Percentiles rank a stretch among this genome's conserved stretches.
phyloP scores from a whole-genome alignment of 352 stramenopile species.

The Pythium coloratum region DNA sequence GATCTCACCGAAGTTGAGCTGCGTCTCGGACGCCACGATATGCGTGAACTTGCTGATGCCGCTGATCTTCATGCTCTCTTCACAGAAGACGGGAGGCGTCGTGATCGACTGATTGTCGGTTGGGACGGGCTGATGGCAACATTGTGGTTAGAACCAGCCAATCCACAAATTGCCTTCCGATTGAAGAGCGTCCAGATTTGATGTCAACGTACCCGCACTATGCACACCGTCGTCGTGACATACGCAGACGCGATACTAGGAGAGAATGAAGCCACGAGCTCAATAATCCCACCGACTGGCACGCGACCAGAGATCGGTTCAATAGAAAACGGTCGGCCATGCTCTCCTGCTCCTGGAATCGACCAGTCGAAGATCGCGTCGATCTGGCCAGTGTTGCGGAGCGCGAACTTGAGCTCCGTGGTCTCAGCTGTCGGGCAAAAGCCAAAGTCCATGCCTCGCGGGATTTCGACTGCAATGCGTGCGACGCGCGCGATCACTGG shows the following conservation, averaged over 20 bases:
- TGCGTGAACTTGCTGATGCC: constrained; percentile 90
- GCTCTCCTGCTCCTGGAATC: constrained; percentile 59
- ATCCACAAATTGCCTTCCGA: too few species aligned
- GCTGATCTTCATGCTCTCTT: constrained; percentile 83
- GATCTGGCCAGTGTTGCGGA: constrained; percentile 90
- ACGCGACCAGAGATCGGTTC: constrained; percentile 69
- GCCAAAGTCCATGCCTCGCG: constrained; percentile 78
- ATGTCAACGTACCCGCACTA: constrained; percentile 44
- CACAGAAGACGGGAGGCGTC: constrained; percentile 18
- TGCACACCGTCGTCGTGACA: constrained; percentile 73
- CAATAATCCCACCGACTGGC: constrained; percentile 52
- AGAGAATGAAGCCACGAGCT: constrained; percentile 75
- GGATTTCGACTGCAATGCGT: constrained; percentile 58
- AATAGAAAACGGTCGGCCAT: constrained; percentile 78
- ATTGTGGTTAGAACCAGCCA: not conserved
- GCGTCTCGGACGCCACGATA: constrained; percentile 73
- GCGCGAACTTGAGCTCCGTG: constrained; percentile 59
- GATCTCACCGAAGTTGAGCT: constrained; percentile 85
- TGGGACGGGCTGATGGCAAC: constrained; percentile 29
- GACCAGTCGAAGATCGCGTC: constrained; percentile 86
- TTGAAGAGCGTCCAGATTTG: too few species aligned
- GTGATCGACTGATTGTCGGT: constrained; percentile 24
- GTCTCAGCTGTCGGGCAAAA: constrained; percentile 90
- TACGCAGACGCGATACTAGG: constrained; percentile 82
- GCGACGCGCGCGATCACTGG: constrained; percentile 85